Percentiles rank a stretch among this genome's conserved stretches.
These are phyloP conservation scores for Mychonastes homosphaera DNA, from an alignment of 139 green algal species.

Conservation along the genomic window DNA sequence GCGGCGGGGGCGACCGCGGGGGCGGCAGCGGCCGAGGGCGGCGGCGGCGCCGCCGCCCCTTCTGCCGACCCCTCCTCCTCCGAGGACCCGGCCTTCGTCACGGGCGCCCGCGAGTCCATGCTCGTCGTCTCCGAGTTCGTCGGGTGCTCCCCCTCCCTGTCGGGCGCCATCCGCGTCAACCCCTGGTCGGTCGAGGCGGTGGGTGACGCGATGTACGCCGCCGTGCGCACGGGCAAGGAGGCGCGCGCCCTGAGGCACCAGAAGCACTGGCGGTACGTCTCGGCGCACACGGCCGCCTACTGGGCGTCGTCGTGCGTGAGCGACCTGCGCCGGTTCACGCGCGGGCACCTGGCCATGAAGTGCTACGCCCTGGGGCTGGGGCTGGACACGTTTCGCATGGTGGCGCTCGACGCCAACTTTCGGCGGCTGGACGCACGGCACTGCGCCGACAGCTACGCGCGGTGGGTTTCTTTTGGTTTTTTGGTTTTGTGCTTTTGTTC, in stretches of 20 bases:
- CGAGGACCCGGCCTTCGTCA: not conserved
- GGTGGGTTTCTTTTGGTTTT: constrained; percentile 18
- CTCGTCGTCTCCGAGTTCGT: constrained; percentile 79
- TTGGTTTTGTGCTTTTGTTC: not conserved
- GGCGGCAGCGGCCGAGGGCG: not conserved
- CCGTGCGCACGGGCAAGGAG: constrained; percentile 45
- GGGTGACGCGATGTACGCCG: constrained; percentile 80
- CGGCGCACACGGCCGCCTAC: constrained; percentile 82
- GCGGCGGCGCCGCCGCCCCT: not conserved
- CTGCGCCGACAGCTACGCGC: constrained; percentile 46
- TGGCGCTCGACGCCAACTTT: constrained; percentile 91
- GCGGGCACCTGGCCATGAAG: constrained; percentile 70
- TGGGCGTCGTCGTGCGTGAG: constrained; percentile 77
- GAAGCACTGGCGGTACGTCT: constrained; percentile 96
- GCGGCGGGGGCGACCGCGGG: not conserved
- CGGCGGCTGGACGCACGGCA: constrained; percentile 58
- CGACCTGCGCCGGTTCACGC: constrained; percentile 60
- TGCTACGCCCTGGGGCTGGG: constrained; percentile 96
- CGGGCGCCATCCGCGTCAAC: constrained; percentile 92
- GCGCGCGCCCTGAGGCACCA: constrained; percentile 65
- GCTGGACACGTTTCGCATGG: constrained; percentile 90
- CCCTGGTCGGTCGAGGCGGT: constrained; percentile 88
- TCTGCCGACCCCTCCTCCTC: not conserved
- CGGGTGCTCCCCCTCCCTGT: constrained; percentile 87
- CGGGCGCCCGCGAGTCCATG: not conserved